These are phyloP conservation scores for Staphylotrichum tortipilum DNA, from an alignment of 495 filamentous ascomycete genomes.

Conservation along the genomic window DNA sequence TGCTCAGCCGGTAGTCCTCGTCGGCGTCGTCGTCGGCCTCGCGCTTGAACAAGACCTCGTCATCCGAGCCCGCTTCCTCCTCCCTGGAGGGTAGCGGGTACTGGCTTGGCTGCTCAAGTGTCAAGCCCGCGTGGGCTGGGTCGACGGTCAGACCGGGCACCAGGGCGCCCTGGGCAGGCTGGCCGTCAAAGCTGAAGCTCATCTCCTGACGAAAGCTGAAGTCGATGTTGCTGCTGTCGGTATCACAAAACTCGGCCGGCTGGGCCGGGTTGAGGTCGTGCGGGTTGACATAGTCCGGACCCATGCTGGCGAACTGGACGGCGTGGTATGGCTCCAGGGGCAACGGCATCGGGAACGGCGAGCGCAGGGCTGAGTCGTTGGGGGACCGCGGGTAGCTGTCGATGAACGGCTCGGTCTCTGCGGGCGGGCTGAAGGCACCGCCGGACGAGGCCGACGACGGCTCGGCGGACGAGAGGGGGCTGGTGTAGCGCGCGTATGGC, in stretches of 20 bases:
- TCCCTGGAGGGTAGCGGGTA: slow-evolving; percentile 15
- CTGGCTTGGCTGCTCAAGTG: slow-evolving; percentile 10
- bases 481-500: slow-evolving; percentile 21
- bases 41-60: slow-evolving; percentile 12
- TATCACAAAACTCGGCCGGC: slow-evolving; percentile 26
- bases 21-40: slow-evolving; percentile 14
- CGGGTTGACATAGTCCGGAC: slow-evolving; percentile 29
- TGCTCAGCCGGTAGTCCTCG: slow-evolving; percentile 13
- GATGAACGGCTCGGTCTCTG: slow-evolving; percentile 31
- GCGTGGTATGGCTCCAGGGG: slow-evolving; percentile 13
- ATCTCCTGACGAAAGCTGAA: slow-evolving; percentile 6
- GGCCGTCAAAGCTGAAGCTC: slow-evolving; percentile 16
- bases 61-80: neutral
- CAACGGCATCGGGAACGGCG: slow-evolving; percentile 13
- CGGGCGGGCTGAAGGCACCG: slow-evolving; percentile 27
- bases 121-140: no score
- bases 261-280: slow-evolving; percentile 31
- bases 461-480: slow-evolving; percentile 27
- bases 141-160: no score
- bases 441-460: slow-evolving; percentile 31
- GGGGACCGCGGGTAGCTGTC: slow-evolving; percentile 28
- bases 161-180: no score
- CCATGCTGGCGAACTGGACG: slow-evolving; percentile 23
- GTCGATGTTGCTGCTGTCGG: slow-evolving; percentile 11
- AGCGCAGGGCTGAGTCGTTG: slow-evolving; percentile 23